Base-by-base conservation (phyloP, 768 basidiomycete genomes). In the Boletus subcaerulescens region DNA sequence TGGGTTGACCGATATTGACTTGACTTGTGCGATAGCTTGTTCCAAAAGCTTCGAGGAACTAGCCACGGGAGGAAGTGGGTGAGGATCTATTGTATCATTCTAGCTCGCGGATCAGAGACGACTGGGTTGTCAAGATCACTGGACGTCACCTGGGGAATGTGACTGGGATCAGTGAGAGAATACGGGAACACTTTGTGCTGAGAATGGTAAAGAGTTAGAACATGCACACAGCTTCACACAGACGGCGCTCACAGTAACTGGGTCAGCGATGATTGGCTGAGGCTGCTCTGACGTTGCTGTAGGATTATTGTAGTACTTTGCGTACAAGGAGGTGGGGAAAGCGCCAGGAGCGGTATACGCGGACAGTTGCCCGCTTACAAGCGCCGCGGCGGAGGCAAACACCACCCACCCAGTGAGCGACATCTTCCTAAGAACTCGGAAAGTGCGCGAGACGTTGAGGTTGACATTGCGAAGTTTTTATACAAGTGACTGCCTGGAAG, bases 221-320 rank as follows among this genome's bases (percentile, higher is more conserved):
- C 7, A 7, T 13, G 0, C 40, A 18, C 11, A 63, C 56, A 52
- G 48, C 17, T 33, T 8, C 13, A 35, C n/a, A 18, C 10, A 46
- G 10, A 48, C 7, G 35, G 8, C 6, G 52, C 70, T 47, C 48
- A 87, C 88, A 26, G 79, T 78, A 32, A 89, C 80, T 10, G 86
- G 84, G 65, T 91, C 88, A 14, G 86, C 81, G 36, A 91, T 79
- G 55, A 89, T 77, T n/a, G 88, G 89, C 69, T 91, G 89, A 4
- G 83, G 83, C 65, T 91, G 89, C 1, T 77, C 81, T 13, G 80
- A 79, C 3, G 89, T 90, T 32, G 81, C 84, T 1, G 86, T 89
- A 32, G 89, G 87, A 58, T 79, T 71, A 67, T 89, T 89, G 71
- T 84, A 88, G 67, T 89, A 91, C 48, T 75, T 65, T n/a, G 74